Percentiles rank a stretch among this genome's conserved stretches.
These are phyloP conservation scores for Vigna reflexopilosa DNA, from an alignment of 306 rosid species.

Conservation along the genomic window DNA sequence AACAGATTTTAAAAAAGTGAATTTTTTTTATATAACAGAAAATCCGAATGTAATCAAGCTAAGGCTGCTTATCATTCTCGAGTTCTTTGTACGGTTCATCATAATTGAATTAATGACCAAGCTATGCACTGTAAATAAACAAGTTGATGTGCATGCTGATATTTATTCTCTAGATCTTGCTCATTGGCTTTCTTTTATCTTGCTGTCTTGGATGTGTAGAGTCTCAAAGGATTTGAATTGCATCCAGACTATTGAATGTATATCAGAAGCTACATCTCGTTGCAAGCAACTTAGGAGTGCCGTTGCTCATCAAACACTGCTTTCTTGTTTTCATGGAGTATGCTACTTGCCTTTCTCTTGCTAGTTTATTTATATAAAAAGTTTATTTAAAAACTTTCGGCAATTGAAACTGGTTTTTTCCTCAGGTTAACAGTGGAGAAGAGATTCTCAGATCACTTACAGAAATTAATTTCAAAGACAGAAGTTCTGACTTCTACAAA, in stretches of 20 bases:
- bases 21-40: too few species aligned
- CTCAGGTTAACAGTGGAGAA: conserved; percentile 66
- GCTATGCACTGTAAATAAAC: conserved; percentile 11
- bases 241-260: conserved; percentile 77
- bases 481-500: conserved; percentile 72
- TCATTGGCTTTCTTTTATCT: conserved; percentile 2
- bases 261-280: conserved; percentile 64
- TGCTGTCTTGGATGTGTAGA: conserved; percentile 45
- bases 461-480: conserved; percentile 70
- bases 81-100: background rate
- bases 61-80: background rate
- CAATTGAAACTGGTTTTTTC: conserved; percentile 22
- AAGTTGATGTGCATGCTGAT: conserved; percentile 20
- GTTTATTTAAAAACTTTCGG: conserved; percentile 3
- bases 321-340: conserved; percentile 69
- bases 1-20: background rate
- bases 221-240: conserved; percentile 80
- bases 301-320: conserved; percentile 74
- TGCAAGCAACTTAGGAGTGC: conserved; percentile 73
- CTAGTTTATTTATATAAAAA: conserved; percentile 32
- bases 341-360: conserved; percentile 35
- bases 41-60: background rate
- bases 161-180: conserved; percentile 36
- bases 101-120: background rate
- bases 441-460: conserved; percentile 64